Evolutionary conservation across 2,329 filamentous ascomycete genomes (phyloP).

Genomic region (Calonectria hawksworthii): DNA sequence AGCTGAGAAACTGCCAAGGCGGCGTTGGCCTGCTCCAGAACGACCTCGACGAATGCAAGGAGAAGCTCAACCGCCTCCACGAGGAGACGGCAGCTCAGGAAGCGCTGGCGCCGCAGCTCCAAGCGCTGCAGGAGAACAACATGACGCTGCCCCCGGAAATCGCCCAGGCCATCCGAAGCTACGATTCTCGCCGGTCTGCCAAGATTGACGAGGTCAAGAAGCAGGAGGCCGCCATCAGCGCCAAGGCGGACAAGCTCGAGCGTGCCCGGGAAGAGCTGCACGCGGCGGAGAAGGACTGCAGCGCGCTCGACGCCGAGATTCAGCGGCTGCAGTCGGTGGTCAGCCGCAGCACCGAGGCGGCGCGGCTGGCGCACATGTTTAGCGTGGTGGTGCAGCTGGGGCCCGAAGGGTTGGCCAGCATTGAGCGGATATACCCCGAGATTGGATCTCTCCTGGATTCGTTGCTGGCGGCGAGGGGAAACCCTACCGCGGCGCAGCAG

Average conservation of each 20-base stretch:
- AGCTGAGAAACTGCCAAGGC: conserved; percentile 38
- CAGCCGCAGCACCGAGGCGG: conserved; percentile 41
- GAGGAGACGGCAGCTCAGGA: conserved; percentile 44
- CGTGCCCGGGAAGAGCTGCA: conserved; percentile 36
- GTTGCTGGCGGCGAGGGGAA: conserved; percentile 39
- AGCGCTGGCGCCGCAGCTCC: conserved; percentile 43
- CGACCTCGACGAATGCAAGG: conserved; percentile 36
- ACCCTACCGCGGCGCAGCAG: conserved; percentile 12
- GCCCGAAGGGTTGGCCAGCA: conserved; percentile 42
- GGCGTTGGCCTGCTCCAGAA: conserved; percentile 38
- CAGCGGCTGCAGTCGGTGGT: conserved; percentile 41
- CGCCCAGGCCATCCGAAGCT: conserved; percentile 44
- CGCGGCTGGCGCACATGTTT: conserved; percentile 44
- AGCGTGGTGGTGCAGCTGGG: conserved; percentile 45
- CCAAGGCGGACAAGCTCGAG: conserved; percentile 37
- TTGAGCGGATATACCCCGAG: conserved; percentile 48
- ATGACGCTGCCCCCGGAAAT: conserved; percentile 45
- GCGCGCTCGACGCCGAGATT: conserved; percentile 40
- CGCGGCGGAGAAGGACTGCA: conserved; percentile 35
- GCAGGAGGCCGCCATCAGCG: conserved; percentile 39
- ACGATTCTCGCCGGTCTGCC: conserved; percentile 41
- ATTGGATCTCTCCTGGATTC: conserved; percentile 45
- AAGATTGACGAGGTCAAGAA: conserved; percentile 45
- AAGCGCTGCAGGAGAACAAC: conserved; percentile 46
- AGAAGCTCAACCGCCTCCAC: conserved; percentile 35